These are phyloP conservation scores for Rhizoclosmatium globosum DNA, from an alignment of 192 early-diverging fungal species.

Conservation along the genomic window DNA sequence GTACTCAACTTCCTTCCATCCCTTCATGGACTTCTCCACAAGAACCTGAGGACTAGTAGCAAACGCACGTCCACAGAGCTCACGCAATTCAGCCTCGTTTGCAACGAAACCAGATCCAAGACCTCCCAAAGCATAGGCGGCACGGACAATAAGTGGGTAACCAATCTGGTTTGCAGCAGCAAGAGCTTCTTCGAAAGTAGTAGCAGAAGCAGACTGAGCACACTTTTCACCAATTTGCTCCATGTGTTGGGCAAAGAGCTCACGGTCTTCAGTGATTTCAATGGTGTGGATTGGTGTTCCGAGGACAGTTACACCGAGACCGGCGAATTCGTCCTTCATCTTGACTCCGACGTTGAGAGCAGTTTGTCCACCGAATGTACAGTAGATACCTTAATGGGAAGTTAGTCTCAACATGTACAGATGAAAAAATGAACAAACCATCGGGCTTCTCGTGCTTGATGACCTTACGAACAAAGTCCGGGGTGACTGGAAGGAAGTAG, in stretches of 20 bases:
- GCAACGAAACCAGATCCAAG: conserved; percentile 97
- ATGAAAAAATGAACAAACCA: conserved; percentile 56
- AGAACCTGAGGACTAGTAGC: conserved; percentile 93
- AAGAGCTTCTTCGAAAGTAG: conserved; percentile 84
- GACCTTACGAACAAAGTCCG: conserved; percentile 95
- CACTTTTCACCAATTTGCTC: conserved; percentile 90
- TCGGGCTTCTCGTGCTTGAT: conserved; percentile 96
- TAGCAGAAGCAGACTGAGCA: conserved; percentile 86
- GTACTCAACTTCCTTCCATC: conserved; percentile 99
- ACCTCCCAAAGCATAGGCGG: conserved; percentile 95
- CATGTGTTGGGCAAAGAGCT: conserved; percentile 89
- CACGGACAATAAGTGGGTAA: conserved; percentile 95
- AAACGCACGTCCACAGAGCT: conserved; percentile 87
- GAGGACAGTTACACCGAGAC: conserved; percentile 85
- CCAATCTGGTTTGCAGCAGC: conserved; percentile 87
- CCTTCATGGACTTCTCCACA: conserved; percentile 97
- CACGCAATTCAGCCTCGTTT: conserved; percentile 82
- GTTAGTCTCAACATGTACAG: background rate
- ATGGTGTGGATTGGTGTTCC: conserved; percentile 96
- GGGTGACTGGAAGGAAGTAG: conserved; percentile 96
- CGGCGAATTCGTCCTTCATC: conserved; percentile 91
- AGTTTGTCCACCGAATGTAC: conserved; percentile 98
- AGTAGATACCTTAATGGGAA: conserved; percentile 73
- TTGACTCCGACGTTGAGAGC: conserved; percentile 97
- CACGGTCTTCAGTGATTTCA: conserved; percentile 97